Conservation (phyloP, 1,284 basidiomycete species). For the Dichomitus squalens region DNA sequence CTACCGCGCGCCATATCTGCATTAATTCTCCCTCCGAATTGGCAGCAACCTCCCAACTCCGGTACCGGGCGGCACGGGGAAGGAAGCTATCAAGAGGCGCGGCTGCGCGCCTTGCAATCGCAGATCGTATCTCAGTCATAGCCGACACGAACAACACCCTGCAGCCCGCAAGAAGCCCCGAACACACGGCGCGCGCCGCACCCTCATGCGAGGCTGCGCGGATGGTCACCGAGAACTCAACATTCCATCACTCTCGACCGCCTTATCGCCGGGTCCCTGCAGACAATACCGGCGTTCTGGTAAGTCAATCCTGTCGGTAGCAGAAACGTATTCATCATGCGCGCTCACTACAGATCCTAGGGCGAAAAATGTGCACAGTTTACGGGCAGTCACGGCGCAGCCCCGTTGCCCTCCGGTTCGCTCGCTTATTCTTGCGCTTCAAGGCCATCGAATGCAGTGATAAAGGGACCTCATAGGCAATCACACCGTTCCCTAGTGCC, state of each 20-base stretch:
- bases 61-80: not conserved
- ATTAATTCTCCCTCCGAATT: not conserved
- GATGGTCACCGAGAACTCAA: not conserved
- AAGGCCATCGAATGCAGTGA: not conserved
- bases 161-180: not conserved
- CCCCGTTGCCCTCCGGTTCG: not conserved
- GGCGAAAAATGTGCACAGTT: too few relatives aligned
- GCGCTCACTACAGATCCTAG: too few relatives aligned
- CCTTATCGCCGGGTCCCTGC: slow-evolving; percentile 21
- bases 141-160: not conserved
- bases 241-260: slow-evolving; percentile 1
- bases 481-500: slow-evolving; percentile 2
- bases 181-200: slow-evolving; percentile 12
- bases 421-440: slow-evolving; percentile 4
- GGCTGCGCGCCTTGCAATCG: not conserved
- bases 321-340: not conserved
- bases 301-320: slow-evolving; percentile 1
- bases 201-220: not conserved
- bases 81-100: not conserved
- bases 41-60: not conserved
- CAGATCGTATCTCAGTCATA: not conserved
- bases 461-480: not conserved
- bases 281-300: slow-evolving; percentile 3
- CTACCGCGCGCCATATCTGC: not conserved
- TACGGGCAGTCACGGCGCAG: not conserved